A percentile compares a stretch with the other conserved stretches of the same genome.
These are phyloP conservation scores for Corylus americana DNA, from an alignment of 306 rosid genomes.

Conservation along the genomic window DNA sequence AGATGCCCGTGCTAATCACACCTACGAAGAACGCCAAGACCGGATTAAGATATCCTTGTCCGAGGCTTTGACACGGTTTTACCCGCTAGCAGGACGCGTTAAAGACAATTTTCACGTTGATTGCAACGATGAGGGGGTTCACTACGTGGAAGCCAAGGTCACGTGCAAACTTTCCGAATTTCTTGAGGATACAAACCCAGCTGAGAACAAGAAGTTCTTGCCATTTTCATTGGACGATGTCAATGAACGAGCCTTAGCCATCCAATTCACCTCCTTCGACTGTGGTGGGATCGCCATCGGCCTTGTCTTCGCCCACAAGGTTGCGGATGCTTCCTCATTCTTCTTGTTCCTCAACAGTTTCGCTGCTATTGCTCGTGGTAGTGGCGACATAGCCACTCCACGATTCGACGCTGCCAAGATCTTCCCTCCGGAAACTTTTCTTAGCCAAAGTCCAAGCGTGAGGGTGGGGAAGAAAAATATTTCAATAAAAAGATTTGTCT, in stretches of 20 bases:
- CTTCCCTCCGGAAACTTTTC: conserved; percentile 44
- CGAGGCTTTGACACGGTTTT: conserved; percentile 10
- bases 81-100: neutral
- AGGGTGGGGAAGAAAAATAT: conserved; percentile 23
- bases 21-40: neutral
- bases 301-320: too few species aligned
- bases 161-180: conserved; percentile 36
- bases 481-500: conserved; percentile 51
- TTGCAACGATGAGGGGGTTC: too few species aligned
- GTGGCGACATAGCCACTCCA: too few species aligned
- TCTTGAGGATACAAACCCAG: conserved; percentile 32
- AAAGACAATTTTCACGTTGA: too few species aligned
- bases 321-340: too few species aligned
- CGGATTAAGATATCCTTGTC: conserved; percentile 16
- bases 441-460: too few species aligned
- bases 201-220: conserved; percentile 40
- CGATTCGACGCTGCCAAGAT: conserved; percentile 1
- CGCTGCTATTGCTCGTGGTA: too few species aligned
- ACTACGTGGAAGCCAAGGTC: conserved; percentile 23
- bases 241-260: conserved; percentile 37
- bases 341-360: too few species aligned
- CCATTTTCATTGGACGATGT: conserved; percentile 42
- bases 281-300: too few species aligned
- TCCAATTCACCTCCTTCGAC: conserved; percentile 34
- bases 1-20: neutral